Base-by-base conservation (phyloP, 768 basidiomycete genomes). In the Podaxis sp. region DNA sequence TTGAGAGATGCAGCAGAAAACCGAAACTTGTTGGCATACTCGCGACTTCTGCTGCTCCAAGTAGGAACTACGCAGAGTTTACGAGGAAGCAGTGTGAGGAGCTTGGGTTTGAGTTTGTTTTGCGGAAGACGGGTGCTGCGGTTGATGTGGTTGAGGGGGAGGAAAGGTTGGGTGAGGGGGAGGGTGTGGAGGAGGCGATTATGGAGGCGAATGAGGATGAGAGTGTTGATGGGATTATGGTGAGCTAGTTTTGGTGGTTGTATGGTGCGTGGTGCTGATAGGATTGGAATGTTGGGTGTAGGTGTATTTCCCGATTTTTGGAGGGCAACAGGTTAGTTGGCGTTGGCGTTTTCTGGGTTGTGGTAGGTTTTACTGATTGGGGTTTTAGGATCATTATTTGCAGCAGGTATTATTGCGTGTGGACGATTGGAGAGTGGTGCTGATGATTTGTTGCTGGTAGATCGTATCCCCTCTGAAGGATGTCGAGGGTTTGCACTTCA, bases 231-330 rank as follows among this genome's bases (percentile, higher is more conserved):
- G 96, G 96, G 8, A 94, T 99, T 70, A 97, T 98, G 96, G 97
- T 96, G 66, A 64, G 85, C 62, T 27, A 3, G 25, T 27, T 27
- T 6, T 60, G 68, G 24, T 60, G 55, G 58, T 33, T 63, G 12
- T 66, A 3, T 1, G 24, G 24, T 24, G 3, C 3, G 25, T 3
- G 59, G 19, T 3, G 47, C 17, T 19, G 19, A 25, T 22, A 27
- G 19, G 7, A 46, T 54, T 37, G 41, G 5, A n/a, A 27, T 27
- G n/a, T 61, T 55, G 22, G 38, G 36, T 53, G 56, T 66, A 94
- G 93, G 92, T 96, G 11, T 97, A 98, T 75, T 99, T 93, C 76
- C 97, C 97, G 1, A 96, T 98, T 66, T 97, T 93, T 69, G 96
- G 96, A 24, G 85, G 80, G 38, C 87, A 87, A 64, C 93, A 94